phyloP scores from a whole-genome alignment of 2,329 filamentous ascomycete species.

The Eutypella sp. region DNA sequence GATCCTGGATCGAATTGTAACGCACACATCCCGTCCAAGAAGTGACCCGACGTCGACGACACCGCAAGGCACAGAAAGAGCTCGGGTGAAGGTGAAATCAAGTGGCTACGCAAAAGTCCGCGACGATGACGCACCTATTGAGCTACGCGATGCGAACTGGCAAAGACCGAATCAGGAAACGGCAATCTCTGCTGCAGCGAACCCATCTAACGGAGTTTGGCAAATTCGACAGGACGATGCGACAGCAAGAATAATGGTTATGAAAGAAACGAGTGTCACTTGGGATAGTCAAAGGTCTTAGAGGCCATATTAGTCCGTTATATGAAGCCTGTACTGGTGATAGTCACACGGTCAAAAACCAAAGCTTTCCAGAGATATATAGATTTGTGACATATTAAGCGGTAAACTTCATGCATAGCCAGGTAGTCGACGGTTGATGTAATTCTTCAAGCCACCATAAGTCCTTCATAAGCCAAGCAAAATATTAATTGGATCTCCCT shows the following conservation, averaged over 20 bases:
- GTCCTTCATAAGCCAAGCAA: no score
- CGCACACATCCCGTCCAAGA: not conserved
- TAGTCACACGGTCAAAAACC: no score
- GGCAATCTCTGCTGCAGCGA: not conserved
- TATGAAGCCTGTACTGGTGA: no score
- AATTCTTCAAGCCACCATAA: no score
- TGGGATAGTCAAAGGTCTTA: not conserved
- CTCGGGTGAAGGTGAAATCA: not conserved
- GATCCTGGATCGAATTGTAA: not conserved
- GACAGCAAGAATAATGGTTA: not conserved
- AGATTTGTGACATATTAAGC: no score
- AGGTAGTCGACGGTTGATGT: no score
- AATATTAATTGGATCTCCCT: no score
- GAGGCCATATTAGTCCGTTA: no score
- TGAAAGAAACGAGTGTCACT: not conserved
- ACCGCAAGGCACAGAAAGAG: not conserved
- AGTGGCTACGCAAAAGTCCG: not conserved
- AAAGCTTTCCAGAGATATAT: no score
- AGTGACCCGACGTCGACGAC: not conserved
- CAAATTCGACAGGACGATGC: not conserved
- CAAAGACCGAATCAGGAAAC: not conserved
- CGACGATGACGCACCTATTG: not conserved
- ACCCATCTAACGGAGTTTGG: not conserved
- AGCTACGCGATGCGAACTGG: not conserved
- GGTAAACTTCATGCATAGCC: no score